A percentile compares a stretch with the other conserved stretches of the same genome.
Conservation (phyloP, 169 alveolate species). For the Cryptosporidium viatorum region DNA sequence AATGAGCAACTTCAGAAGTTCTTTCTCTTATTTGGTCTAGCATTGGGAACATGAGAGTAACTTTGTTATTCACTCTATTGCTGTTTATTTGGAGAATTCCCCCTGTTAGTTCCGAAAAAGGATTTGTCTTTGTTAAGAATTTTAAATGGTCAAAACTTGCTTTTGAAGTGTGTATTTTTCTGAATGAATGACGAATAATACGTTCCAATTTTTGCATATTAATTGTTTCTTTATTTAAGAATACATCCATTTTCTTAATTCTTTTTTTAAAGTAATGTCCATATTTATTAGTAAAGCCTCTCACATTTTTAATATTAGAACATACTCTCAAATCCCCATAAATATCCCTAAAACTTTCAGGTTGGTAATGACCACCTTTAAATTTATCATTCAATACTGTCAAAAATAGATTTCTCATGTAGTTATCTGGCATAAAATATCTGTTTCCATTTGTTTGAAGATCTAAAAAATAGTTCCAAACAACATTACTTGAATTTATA, state of each 20-base stretch:
- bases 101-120: constrained; percentile 21
- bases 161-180: background rate
- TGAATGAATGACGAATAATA: background rate
- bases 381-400: constrained; percentile 35
- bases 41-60: constrained; percentile 33
- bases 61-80: constrained; percentile 15
- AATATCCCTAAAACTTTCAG: constrained; percentile 25
- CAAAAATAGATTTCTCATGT: constrained; percentile 28
- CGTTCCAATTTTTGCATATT: background rate
- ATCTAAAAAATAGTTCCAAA: constrained; percentile 6
- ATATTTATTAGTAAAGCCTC: background rate
- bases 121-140: background rate
- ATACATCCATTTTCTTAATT: background rate
- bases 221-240: background rate
- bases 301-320: background rate
- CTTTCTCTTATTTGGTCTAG: background rate
- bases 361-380: background rate
- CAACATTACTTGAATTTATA: background rate
- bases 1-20: background rate
- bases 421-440: constrained; percentile 44
- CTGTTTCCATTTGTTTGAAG: constrained; percentile 18
- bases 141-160: background rate
- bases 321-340: constrained; percentile 22
- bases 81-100: constrained; percentile 40
- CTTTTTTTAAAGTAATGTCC: constrained; percentile 12